phyloP scores from a whole-genome alignment of 192 early-diverging fungal genomes.

The Phlyctochytrium planicorne region DNA sequence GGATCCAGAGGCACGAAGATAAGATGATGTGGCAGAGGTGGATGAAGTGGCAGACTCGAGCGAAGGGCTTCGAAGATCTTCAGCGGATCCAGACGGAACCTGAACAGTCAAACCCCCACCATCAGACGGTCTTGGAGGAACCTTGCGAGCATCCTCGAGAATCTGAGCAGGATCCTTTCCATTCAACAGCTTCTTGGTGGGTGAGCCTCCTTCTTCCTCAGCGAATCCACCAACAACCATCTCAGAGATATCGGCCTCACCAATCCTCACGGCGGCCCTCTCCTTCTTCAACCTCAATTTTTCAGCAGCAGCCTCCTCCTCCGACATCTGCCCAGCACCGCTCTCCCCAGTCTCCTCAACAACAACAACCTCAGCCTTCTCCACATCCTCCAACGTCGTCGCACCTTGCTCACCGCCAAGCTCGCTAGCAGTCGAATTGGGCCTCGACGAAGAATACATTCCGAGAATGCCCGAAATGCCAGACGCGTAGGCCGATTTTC shows the following conservation, averaged over 20 bases:
- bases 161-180: neutral
- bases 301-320: constrained; percentile 1
- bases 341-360: constrained; percentile 23
- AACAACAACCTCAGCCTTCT: constrained; percentile 21
- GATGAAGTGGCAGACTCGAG: neutral
- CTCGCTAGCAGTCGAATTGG: neutral
- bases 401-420: neutral
- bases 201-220: neutral
- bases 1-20: neutral
- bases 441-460: neutral
- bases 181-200: too few species aligned
- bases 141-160: neutral
- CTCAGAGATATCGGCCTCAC: constrained; percentile 4
- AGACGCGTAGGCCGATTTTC: neutral
- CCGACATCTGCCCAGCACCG: neutral
- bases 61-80: neutral
- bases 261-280: neutral
- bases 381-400: neutral
- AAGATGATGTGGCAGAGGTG: neutral
- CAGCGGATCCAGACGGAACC: neutral
- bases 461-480: neutral
- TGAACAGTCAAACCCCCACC: neutral
- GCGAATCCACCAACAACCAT: constrained; percentile 6
- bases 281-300: neutral
- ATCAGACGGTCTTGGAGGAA: neutral